Evolutionary conservation across 176 grass and related monocot genomes (phyloP).

Genomic region (Juncus effusus): DNA sequence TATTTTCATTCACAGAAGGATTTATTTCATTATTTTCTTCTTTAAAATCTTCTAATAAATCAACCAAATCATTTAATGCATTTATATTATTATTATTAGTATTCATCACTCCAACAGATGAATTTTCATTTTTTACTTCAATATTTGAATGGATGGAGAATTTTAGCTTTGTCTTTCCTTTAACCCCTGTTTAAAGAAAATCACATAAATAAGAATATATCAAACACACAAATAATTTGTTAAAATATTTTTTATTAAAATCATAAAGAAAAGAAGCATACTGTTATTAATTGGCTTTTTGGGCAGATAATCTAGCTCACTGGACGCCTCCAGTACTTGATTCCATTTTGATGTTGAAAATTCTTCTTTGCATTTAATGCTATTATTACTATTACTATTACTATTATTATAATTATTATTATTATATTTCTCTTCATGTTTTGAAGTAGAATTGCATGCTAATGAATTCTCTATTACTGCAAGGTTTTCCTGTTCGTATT

Average conservation of each 20-base stretch:
- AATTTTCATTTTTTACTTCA: conserved; percentile 38
- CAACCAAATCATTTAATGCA: conserved; percentile 30
- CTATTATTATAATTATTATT: background rate
- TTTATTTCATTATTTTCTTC: conserved; percentile 38
- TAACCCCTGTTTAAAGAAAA: conserved; percentile 36
- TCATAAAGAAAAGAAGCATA: conserved; percentile 6
- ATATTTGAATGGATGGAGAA: conserved; percentile 49
- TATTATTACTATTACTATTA: background rate
- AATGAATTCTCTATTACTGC: conserved; percentile 16
- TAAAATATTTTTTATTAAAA: background rate
- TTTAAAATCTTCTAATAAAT: conserved; percentile 35
- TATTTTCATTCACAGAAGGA: conserved; percentile 33
- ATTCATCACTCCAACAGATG: conserved; percentile 17
- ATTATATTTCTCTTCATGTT: conserved; percentile 12
- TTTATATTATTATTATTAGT: conserved; percentile 25
- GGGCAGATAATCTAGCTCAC: background rate
- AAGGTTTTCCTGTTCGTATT: conserved; percentile 15
- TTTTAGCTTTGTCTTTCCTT: conserved; percentile 39
- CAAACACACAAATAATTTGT: background rate
- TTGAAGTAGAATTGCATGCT: conserved; percentile 14
- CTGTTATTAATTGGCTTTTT: conserved; percentile 19
- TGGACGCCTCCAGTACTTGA: conserved; percentile 21
- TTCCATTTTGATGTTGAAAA: conserved; percentile 14
- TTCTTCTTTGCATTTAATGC: conserved; percentile 9
- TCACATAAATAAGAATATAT: conserved; percentile 19